phyloP scores from a whole-genome alignment of 2,329 filamentous ascomycete genomes.

The Rhinocladiella similis region DNA sequence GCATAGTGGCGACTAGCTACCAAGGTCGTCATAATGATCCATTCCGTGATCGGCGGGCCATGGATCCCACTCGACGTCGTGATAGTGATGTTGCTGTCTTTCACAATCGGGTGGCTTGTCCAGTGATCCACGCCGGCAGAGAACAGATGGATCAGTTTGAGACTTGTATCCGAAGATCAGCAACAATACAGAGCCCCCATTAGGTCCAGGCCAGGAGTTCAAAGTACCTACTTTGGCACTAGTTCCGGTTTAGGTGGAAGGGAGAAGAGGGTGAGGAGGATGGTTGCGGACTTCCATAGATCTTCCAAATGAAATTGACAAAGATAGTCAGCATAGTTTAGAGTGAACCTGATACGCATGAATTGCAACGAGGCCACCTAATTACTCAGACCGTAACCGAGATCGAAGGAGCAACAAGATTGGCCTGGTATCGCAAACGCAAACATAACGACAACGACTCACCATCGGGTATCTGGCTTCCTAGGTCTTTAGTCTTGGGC shows the following conservation, averaged over 20 bases:
- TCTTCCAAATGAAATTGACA: slow-evolving; percentile 30
- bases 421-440: neutral
- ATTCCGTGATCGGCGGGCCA: slow-evolving; percentile 66
- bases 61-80: slow-evolving; percentile 59
- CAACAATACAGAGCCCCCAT: slow-evolving; percentile 25
- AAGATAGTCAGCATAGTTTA: neutral
- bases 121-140: slow-evolving; percentile 60
- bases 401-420: neutral
- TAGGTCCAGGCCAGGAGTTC: neutral
- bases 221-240: slow-evolving; percentile 29
- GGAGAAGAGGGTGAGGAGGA: slow-evolving; percentile 50
- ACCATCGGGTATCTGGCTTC: slow-evolving; percentile 27
- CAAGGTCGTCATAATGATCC: slow-evolving; percentile 64
- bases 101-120: slow-evolving; percentile 54
- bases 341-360: too few species aligned
- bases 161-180: slow-evolving; percentile 34
- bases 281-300: slow-evolving; percentile 43
- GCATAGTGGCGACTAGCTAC: slow-evolving; percentile 58
- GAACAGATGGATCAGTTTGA: slow-evolving; percentile 57
- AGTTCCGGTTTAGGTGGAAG: slow-evolving; percentile 41
- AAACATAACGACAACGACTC: neutral
- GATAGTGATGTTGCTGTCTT: slow-evolving; percentile 52
- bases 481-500: slow-evolving; percentile 9
- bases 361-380: too few species aligned
- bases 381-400: neutral